Conservation (phyloP, 495 filamentous ascomycete genomes). For the Trichocladium uniseriatum region DNA sequence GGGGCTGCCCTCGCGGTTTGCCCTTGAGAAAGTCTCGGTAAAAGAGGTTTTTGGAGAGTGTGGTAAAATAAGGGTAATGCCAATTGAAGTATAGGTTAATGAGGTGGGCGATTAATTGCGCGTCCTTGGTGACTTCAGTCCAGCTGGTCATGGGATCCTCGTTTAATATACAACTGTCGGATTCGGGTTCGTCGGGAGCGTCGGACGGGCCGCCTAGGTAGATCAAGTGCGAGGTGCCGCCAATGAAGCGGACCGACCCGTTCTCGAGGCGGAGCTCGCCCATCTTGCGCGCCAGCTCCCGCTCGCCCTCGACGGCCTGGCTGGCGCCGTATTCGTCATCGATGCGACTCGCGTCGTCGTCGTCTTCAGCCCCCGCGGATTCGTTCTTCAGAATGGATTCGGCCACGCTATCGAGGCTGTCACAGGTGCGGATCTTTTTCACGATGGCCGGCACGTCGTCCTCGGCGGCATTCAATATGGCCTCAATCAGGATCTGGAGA, state of each 20-base stretch:
- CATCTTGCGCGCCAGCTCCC: constrained; percentile 85
- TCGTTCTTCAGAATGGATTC: constrained; percentile 54
- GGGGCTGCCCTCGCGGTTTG: constrained; percentile 32
- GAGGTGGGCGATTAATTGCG: constrained; percentile 71
- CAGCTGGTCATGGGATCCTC: constrained; percentile 68
- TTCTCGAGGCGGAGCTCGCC: constrained; percentile 80
- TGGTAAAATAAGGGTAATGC: constrained; percentile 97
- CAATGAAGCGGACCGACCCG: constrained; percentile 84
- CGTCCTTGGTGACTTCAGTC: constrained; percentile 77
- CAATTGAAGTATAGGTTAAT: constrained; percentile 97
- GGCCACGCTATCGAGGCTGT: constrained; percentile 83
- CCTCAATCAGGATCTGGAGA: constrained; percentile 83
- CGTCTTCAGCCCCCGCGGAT: constrained; percentile 28
- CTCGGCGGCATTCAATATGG: constrained; percentile 79
- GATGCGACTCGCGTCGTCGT: constrained; percentile 24
- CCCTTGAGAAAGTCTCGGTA: constrained; percentile 76
- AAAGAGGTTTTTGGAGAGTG: constrained; percentile 81
- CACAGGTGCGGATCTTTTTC: constrained; percentile 79
- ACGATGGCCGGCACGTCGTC: constrained; percentile 77
- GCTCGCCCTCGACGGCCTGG: constrained; percentile 61
- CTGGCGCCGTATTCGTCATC: constrained; percentile 31
- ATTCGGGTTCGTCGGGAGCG: constrained; percentile 39
- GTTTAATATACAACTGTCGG: constrained; percentile 38
- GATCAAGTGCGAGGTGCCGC: constrained; percentile 89
- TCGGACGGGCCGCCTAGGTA: constrained; percentile 55